phyloP scores from a whole-genome alignment of 108 stramenopile genomes.

The Aurantiochytrium sp. region DNA sequence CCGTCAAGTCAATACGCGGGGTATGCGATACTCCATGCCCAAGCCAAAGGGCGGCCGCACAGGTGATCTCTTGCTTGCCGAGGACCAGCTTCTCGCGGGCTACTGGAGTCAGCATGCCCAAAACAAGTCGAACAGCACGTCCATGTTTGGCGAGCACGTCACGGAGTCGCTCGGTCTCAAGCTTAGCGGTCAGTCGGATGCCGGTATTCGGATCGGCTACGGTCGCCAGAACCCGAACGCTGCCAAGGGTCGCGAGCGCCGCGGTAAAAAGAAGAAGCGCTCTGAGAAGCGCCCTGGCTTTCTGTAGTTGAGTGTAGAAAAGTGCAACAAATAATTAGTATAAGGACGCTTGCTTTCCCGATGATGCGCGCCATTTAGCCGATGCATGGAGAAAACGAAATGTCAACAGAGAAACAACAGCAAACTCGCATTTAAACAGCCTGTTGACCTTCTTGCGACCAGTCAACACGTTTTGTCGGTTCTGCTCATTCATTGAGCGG shows the following conservation, averaged over 20 bases:
- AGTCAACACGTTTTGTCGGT: too few relatives aligned
- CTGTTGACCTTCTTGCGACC: too few relatives aligned
- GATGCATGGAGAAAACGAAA: too few relatives aligned
- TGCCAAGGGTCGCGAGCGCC: conserved; percentile 77
- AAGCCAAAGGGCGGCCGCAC: conserved; percentile 69
- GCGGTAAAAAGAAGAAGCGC: conserved; percentile 77
- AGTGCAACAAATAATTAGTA: too few relatives aligned
- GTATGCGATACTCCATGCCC: conserved; percentile 85
- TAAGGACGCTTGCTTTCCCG: too few relatives aligned
- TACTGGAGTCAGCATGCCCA: conserved; percentile 91
- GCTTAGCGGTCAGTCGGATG: conserved; percentile 42
- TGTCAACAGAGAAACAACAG: too few relatives aligned
- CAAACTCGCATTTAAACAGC: too few relatives aligned
- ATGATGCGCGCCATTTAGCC: too few relatives aligned
- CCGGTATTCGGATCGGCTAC: conserved; percentile 65
- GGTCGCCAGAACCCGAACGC: conserved; percentile 80
- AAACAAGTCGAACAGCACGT: conserved; percentile 54
- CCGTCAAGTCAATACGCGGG: conserved; percentile 59
- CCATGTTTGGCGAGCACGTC: conserved; percentile 77
- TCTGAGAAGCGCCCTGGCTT: background rate
- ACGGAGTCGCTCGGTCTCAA: conserved; percentile 68
- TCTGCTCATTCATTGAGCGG: too few relatives aligned
- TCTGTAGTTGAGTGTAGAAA: background rate
- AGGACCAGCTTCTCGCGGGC: conserved; percentile 90
- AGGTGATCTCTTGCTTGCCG: conserved; percentile 83